phyloP scores from a whole-genome alignment of 2,329 filamentous ascomycete genomes.

The Myriosclerotinia duriaeana region DNA sequence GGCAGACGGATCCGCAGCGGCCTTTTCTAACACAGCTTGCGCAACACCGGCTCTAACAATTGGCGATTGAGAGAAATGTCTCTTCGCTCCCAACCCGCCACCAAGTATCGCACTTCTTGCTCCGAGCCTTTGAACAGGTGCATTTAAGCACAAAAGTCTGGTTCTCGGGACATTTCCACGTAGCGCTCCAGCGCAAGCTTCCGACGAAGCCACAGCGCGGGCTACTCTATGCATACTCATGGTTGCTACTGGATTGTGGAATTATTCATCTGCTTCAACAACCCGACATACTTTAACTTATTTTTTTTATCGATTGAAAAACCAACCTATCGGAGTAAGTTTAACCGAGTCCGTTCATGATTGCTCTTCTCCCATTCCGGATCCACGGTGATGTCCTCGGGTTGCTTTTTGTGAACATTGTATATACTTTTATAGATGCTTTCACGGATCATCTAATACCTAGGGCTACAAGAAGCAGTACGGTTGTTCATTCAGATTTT shows the following conservation, averaged over 20 bases:
- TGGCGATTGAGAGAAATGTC: constrained; percentile 38
- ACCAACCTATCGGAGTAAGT: constrained; percentile 7
- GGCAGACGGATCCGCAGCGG: constrained; percentile 34
- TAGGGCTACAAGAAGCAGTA: not conserved
- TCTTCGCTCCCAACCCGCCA: constrained; percentile 27
- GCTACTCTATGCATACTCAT: constrained; percentile 39
- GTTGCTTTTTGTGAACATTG: not conserved
- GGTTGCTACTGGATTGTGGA: constrained; percentile 21
- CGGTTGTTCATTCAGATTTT: not conserved
- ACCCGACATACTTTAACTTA: constrained; percentile 24
- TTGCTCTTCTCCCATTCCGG: not conserved
- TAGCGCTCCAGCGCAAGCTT: constrained; percentile 31
- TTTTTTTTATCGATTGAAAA: constrained; percentile 25
- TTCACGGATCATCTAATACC: no score
- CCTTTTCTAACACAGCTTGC: constrained; percentile 40
- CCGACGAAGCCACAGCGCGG: constrained; percentile 35
- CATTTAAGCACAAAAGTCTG: constrained; percentile 38
- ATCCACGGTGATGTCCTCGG: no score
- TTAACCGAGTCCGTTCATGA: constrained; percentile 19
- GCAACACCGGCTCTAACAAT: constrained; percentile 34
- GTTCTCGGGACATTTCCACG: constrained; percentile 32
- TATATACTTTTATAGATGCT: not conserved
- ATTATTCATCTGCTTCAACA: constrained; percentile 16
- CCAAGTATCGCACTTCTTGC: constrained; percentile 27
- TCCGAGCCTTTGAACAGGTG: constrained; percentile 29